Evolutionary conservation across 73 alveolate genomes (phyloP).

Genomic region (Blepharisma stoltei): DNA sequence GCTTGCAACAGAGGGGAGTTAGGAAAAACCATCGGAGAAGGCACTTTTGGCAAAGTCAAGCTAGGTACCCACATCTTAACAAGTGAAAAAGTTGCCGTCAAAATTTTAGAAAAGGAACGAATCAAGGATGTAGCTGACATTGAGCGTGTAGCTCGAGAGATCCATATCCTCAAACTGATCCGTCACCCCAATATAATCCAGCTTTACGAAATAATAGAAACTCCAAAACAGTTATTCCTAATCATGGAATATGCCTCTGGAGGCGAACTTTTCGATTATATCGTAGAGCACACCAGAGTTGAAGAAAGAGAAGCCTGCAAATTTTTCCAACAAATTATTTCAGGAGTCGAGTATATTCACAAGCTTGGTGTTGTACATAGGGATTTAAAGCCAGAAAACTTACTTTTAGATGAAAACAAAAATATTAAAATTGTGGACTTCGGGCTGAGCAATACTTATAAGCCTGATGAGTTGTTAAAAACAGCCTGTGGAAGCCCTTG

Average conservation of each 20-base stretch:
- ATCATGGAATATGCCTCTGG: conserved; percentile 62
- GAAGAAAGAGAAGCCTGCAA: conserved; percentile 76
- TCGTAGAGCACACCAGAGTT: conserved; percentile 46
- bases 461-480: conserved; percentile 44
- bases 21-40: conserved; percentile 83
- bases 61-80: conserved; percentile 74
- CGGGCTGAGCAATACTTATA: conserved; percentile 61
- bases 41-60: conserved; percentile 86
- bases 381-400: conserved; percentile 96
- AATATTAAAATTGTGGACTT: conserved; percentile 87
- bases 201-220: conserved; percentile 63
- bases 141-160: conserved; percentile 75
- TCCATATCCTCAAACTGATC: conserved; percentile 63
- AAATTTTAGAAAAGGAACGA: conserved; percentile 71
- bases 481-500: conserved; percentile 99
- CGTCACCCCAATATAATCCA: conserved; percentile 82
- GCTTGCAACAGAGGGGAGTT: no score
- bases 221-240: conserved; percentile 37
- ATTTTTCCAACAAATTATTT: conserved; percentile 61
- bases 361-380: conserved; percentile 75
- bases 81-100: conserved; percentile 73
- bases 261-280: conserved; percentile 60
- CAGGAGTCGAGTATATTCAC: conserved; percentile 82
- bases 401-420: conserved; percentile 81
- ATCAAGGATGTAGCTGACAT: conserved; percentile 76